Base-by-base conservation (phyloP, 2,329 filamentous ascomycete genomes). In the Fusarium xyrophilum region DNA sequence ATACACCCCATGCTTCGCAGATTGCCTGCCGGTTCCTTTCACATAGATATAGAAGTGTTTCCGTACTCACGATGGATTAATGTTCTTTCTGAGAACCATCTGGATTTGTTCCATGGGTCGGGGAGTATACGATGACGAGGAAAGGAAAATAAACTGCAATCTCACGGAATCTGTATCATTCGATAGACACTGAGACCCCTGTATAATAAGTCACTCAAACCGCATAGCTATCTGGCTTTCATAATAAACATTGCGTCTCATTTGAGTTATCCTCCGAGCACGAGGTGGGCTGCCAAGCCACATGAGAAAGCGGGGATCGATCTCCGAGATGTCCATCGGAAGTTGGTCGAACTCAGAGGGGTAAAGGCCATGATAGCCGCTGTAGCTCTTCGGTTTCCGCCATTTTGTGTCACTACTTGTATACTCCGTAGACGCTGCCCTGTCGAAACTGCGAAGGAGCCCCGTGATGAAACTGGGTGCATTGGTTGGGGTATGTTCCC, bases 351-450 rank as follows among this genome's bases (percentile, higher is more conserved):
- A 43, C 35, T 46, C 43, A 28, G 54, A 53, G 48, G 42, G 50
- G 42, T 54, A 43, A 47, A 40, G 28, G 28, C 48, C 48, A 63
- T 58, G 19, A 56, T 47, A 35, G 39, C 50, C 36, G 54, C 53
- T 25, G 27, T 56, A 42, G 46, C 48, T 54, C 48, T 42, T 23
- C 50, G 33, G 42, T 32, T 61, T 21, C 67, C 46, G 56, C 63
- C 63, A 62, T 69, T 66, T 68, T 69, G 64, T 65, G 63, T 72
- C 62, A 71, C 52, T 67, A n/a, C n/a, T n/a, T n/a, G n/a, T n/a
- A 25, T 63, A 15, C 32, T 33, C 32, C 32, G 32, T 33, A 32
- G 42, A 27, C 59, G 48, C 58, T 43, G 59, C 52, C 59, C 46
- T 69, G 52, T 35, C 62, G 57, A 38, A 59, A 59, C 59, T 67